phyloP scores from a whole-genome alignment of 176 grass and related monocot species.

The Ampelocalamus luodianensis region DNA sequence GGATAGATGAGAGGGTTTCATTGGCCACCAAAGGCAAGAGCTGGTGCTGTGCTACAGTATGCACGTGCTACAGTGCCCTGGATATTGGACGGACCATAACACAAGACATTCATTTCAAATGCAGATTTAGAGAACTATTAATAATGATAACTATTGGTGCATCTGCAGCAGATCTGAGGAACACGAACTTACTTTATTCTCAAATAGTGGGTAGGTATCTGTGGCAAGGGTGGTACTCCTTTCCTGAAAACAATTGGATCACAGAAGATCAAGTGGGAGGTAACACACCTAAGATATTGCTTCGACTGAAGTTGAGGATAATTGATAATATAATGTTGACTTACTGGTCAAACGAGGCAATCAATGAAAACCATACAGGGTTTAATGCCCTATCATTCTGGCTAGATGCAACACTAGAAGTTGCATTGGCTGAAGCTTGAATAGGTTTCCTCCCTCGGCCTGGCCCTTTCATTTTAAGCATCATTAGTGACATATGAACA shows the following conservation, averaged over 20 bases:
- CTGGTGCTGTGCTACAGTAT: too few species aligned
- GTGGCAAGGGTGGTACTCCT: conserved; percentile 59
- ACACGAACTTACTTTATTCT: conserved; percentile 78
- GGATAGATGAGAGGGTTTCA: too few species aligned
- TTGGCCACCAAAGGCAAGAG: too few species aligned
- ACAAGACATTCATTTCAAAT: conserved; percentile 12
- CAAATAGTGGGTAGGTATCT: conserved; percentile 65
- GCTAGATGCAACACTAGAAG: conserved; percentile 30
- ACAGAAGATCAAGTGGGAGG: conserved; percentile 45
- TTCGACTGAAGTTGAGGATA: conserved; percentile 33
- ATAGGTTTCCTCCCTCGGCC: conserved; percentile 54
- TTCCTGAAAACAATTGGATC: conserved; percentile 66
- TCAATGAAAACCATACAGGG: conserved; percentile 76
- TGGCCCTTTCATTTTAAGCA: conserved; percentile 60
- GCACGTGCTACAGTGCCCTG: too few species aligned
- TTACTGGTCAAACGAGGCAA: conserved; percentile 81
- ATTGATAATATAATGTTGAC: conserved; percentile 25
- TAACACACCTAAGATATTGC: conserved; percentile 10
- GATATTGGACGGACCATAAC: too few species aligned
- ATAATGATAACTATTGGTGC: conserved; percentile 22
- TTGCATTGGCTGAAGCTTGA: conserved; percentile 40
- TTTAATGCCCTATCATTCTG: conserved; percentile 41
- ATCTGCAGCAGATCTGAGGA: conserved; percentile 39
- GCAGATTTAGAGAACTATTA: conserved; percentile 14
- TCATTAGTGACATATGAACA: conserved; percentile 41